phyloP scores from a whole-genome alignment of 2,329 filamentous ascomycete genomes.

The Scorias spongiosa region DNA sequence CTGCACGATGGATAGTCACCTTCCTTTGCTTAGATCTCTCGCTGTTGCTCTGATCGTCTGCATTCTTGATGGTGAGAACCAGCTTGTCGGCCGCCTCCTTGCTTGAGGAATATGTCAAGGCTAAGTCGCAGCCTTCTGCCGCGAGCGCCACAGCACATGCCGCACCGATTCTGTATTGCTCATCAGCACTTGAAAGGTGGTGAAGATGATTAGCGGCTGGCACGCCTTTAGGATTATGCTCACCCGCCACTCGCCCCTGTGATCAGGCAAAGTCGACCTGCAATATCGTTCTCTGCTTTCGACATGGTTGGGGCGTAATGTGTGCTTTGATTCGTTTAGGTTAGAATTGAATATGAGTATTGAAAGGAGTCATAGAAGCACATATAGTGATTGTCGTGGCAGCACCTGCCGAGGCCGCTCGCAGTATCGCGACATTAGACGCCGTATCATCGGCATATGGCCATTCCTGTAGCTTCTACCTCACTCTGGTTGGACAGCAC shows the following conservation, averaged over 20 bases:
- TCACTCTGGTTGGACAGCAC: too few species aligned
- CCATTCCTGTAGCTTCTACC: too few species aligned
- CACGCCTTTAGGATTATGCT: conserved; percentile 5
- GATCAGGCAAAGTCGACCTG: conserved; percentile 40
- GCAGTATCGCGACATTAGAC: too few species aligned
- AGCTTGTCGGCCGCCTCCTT: conserved; percentile 31
- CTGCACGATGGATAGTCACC: conserved; percentile 42
- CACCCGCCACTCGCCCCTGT: conserved; percentile 46
- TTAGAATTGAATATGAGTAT: not conserved
- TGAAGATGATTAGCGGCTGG: not conserved
- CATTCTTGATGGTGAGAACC: conserved; percentile 13
- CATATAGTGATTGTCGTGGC: not conserved
- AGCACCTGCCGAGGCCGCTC: too few species aligned
- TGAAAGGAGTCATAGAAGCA: not conserved
- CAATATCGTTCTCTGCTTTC: conserved; percentile 22
- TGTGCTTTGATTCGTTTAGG: not conserved
- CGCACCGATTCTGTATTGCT: conserved; percentile 36
- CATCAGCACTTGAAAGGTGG: not conserved
- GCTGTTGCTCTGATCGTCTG: conserved; percentile 9
- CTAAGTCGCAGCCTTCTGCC: conserved; percentile 36
- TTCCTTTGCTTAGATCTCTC: conserved; percentile 13
- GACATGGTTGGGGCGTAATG: conserved; percentile 1
- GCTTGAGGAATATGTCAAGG: conserved; percentile 43
- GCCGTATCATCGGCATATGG: too few species aligned
- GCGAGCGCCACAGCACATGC: conserved; percentile 42